These are phyloP conservation scores for Ophiostoma pallidulum DNA, from an alignment of 2,329 filamentous ascomycete genomes.

Conservation along the genomic window DNA sequence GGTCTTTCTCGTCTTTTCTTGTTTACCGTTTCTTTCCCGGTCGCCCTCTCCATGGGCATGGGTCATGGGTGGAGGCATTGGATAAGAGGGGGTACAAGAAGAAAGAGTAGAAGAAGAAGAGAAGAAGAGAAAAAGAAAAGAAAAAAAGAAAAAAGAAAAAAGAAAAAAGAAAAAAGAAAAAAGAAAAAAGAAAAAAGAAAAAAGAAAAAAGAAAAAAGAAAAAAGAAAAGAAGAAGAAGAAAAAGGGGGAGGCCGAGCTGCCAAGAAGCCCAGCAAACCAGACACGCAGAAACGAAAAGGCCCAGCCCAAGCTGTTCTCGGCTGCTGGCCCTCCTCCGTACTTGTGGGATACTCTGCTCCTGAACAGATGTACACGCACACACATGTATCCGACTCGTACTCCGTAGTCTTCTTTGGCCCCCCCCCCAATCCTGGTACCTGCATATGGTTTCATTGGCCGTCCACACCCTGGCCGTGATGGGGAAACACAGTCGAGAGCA, in stretches of 20 bases:
- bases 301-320: too few relatives aligned
- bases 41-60: too few relatives aligned
- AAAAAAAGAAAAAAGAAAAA: not conserved
- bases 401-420: not conserved
- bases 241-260: not conserved
- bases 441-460: conserved; percentile 7
- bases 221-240: too few relatives aligned
- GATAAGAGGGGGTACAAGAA: not conserved
- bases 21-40: too few relatives aligned
- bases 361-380: too few relatives aligned
- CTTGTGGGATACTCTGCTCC: too few relatives aligned
- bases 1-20: too few relatives aligned
- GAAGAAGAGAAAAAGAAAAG: not conserved
- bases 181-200: not conserved
- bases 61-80: too few relatives aligned
- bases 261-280: too few relatives aligned
- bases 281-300: too few relatives aligned
- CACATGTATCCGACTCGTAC: not conserved
- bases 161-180: not conserved
- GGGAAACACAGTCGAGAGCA: too few relatives aligned
- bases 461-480: not conserved
- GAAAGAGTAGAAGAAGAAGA: not conserved
- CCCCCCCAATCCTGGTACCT: conserved; percentile 2
- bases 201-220: not conserved
- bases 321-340: too few relatives aligned